Conservation (phyloP, 2,329 filamentous ascomycete species). For the Ilyonectria robusta region DNA sequence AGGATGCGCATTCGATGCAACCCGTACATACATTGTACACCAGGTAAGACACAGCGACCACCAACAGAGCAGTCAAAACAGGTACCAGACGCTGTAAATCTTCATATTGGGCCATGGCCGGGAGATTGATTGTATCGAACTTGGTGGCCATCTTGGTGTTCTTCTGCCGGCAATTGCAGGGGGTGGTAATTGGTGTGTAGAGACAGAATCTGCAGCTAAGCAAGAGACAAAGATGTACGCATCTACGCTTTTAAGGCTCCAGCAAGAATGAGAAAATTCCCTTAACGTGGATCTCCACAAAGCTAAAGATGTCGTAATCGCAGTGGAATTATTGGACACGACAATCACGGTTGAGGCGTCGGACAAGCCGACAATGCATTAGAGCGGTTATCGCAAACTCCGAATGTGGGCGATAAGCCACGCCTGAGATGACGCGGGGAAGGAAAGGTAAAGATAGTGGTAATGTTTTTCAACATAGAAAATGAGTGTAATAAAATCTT, state of each 20-base stretch:
- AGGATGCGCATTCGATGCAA: background rate
- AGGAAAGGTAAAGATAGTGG: background rate
- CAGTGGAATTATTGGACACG: background rate
- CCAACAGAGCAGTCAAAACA: background rate
- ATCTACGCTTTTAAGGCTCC: background rate
- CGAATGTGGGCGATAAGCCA: background rate
- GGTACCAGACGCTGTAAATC: background rate
- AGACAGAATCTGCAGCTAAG: too few species aligned
- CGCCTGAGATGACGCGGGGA: background rate
- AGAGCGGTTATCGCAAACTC: background rate
- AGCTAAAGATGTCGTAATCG: background rate
- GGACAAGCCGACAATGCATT: background rate
- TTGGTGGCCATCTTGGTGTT: slow-evolving; percentile 5
- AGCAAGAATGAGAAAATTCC: background rate
- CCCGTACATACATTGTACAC: slow-evolving; percentile 6
- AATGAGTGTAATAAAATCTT: background rate
- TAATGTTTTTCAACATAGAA: background rate
- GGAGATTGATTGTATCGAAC: background rate
- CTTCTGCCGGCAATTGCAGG: background rate
- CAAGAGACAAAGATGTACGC: too few species aligned
- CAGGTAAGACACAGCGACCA: slow-evolving; percentile 3
- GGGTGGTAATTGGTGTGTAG: background rate
- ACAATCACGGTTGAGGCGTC: background rate
- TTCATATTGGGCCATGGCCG: slow-evolving; percentile 2
- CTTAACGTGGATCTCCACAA: background rate